Evolutionary conservation across 306 rosid species (phyloP).

Genomic region (Sechiopsis laciniata): DNA sequence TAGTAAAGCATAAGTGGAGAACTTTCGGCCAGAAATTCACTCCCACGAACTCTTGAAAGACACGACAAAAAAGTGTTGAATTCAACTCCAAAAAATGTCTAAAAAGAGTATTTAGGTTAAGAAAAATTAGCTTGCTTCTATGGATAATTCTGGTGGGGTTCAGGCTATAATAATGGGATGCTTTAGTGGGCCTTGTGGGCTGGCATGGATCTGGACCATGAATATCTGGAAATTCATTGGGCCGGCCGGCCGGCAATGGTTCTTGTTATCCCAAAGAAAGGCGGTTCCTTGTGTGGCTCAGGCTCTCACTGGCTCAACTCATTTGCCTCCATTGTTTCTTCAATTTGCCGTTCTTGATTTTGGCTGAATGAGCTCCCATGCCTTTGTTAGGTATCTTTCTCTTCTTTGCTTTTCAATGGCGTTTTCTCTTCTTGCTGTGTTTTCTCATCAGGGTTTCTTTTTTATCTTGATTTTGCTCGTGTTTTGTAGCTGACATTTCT

Average conservation of each 20-base stretch:
- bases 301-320: slow-evolving; percentile 9
- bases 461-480: slow-evolving; percentile 3
- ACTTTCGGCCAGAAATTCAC: too few relatives aligned
- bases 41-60: too few relatives aligned
- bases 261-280: slow-evolving; percentile 24
- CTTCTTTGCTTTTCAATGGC: neutral
- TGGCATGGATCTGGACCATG: too few relatives aligned
- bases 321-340: slow-evolving; percentile 13
- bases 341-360: slow-evolving; percentile 29
- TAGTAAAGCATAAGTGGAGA: too few relatives aligned
- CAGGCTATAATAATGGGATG: neutral
- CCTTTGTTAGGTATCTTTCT: slow-evolving; percentile 60
- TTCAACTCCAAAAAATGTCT: too few relatives aligned
- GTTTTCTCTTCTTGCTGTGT: neutral
- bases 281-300: slow-evolving; percentile 16
- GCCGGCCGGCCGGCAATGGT: neutral
- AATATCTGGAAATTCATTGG: too few relatives aligned
- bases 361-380: slow-evolving; percentile 86
- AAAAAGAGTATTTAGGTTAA: too few relatives aligned
- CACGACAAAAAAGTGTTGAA: too few relatives aligned
- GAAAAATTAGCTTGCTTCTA: too few relatives aligned
- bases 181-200: too few relatives aligned
- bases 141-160: neutral
- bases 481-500: slow-evolving; percentile 51
- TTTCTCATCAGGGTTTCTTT: neutral